Percentiles rank a stretch among this genome's conserved stretches.
phyloP scores from a whole-genome alignment of 768 basidiomycete species.

The Trametes gibbosa region DNA sequence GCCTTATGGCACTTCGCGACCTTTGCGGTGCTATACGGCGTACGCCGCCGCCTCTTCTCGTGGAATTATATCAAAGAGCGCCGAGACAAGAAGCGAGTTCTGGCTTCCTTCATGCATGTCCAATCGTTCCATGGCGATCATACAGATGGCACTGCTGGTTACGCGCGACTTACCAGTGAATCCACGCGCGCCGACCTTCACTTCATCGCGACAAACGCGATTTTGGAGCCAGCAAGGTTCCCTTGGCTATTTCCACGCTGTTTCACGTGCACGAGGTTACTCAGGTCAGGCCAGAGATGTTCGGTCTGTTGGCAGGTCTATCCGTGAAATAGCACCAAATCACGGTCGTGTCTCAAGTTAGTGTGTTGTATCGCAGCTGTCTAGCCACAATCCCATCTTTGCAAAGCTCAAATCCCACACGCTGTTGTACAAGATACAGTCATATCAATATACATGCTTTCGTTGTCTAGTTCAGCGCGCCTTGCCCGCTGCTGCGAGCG shows the following conservation, averaged over 20 bases:
- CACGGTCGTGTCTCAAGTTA: not conserved
- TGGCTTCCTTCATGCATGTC: not conserved
- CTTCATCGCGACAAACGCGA: not conserved
- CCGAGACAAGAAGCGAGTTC: slow-evolving; percentile 6
- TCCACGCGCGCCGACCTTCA: not conserved
- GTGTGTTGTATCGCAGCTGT: not conserved
- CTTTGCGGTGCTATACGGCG: slow-evolving; percentile 22
- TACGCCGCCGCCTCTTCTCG: slow-evolving; percentile 27
- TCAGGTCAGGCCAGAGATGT: not conserved
- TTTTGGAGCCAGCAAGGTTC: not conserved
- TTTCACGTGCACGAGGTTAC: not conserved
- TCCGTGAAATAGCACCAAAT: not conserved
- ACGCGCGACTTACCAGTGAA: not conserved
- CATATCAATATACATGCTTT: not conserved
- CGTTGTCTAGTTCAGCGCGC: not conserved
- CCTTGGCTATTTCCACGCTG: not conserved
- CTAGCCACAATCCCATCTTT: no score
- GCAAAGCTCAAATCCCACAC: no score
- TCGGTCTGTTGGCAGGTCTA: not conserved
- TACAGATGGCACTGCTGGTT: not conserved
- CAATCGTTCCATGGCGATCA: not conserved
- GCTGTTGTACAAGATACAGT: no score
- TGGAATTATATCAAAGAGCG: slow-evolving; percentile 33
- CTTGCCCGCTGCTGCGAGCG: slow-evolving; percentile 38
- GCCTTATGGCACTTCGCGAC: slow-evolving; percentile 35